Evolutionary conservation across 1,284 basidiomycete genomes (phyloP).

Genomic region (Athelia sp.): DNA sequence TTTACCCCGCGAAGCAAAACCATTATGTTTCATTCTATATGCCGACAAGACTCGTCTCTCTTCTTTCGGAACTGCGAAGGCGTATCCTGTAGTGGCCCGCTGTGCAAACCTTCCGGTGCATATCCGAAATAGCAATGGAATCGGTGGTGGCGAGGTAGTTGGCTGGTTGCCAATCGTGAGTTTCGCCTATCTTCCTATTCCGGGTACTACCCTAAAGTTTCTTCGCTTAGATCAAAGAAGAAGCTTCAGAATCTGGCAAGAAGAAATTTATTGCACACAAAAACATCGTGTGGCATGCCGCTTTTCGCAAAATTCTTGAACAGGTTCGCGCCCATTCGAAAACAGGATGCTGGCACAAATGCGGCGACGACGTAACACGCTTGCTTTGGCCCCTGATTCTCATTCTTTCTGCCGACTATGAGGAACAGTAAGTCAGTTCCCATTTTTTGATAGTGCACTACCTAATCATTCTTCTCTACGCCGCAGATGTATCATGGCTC

Average conservation of each 20-base stretch:
- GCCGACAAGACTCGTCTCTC: conserved; percentile 42
- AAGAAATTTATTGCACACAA: conserved; percentile 17
- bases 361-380: conserved; percentile 12
- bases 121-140: conserved; percentile 29
- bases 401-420: conserved; percentile 27
- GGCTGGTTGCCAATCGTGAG: conserved; percentile 40
- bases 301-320: conserved; percentile 18
- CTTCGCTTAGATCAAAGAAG: conserved; percentile 10
- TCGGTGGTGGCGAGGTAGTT: conserved; percentile 33
- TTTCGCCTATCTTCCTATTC: background rate
- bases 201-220: background rate
- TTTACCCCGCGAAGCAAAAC: conserved; percentile 17
- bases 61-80: conserved; percentile 35
- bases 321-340: conserved; percentile 9
- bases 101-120: conserved; percentile 30
- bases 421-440: conserved; percentile 28
- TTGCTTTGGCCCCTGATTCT: conserved; percentile 22
- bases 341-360: conserved; percentile 13
- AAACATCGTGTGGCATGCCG: conserved; percentile 23
- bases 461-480: background rate
- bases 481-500: conserved; percentile 22
- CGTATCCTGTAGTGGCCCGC: conserved; percentile 36
- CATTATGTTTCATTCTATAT: conserved; percentile 29
- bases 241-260: conserved; percentile 12
- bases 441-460: background rate